Evolutionary conservation across 768 basidiomycete genomes (phyloP).

Genomic region (Pleurotus tuber-regium): DNA sequence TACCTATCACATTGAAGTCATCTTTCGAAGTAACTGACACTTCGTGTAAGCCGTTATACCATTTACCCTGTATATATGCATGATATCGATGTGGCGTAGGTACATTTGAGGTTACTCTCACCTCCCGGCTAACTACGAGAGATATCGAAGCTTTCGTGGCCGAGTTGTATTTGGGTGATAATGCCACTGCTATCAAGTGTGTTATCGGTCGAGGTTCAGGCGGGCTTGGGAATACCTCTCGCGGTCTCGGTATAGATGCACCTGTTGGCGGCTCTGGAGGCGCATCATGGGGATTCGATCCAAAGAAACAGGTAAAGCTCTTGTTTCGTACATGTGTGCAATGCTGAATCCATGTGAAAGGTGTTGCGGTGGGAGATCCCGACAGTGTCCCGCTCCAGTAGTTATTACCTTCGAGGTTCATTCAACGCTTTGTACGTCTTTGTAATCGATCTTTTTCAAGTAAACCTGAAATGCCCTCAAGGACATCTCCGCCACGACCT

Average conservation of each 20-base stretch:
- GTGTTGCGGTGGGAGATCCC: conserved; percentile 79
- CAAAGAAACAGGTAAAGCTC: conserved; percentile 50
- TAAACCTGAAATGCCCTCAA: conserved; percentile 13
- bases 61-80: neutral
- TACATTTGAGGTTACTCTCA: conserved; percentile 59
- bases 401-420: conserved; percentile 74
- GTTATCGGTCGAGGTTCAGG: conserved; percentile 57
- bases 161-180: conserved; percentile 74
- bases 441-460: too few species aligned
- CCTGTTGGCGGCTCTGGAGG: conserved; percentile 29
- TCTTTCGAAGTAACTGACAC: conserved; percentile 41
- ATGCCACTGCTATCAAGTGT: conserved; percentile 72
- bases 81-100: conserved; percentile 32
- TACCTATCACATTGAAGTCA: conserved; percentile 51
- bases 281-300: conserved; percentile 82
- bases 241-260: conserved; percentile 29
- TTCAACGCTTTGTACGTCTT: conserved; percentile 60
- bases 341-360: conserved; percentile 31
- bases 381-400: conserved; percentile 61
- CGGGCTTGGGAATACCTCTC: conserved; percentile 34
- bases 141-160: conserved; percentile 70
- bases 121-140: conserved; percentile 59
- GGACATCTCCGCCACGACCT: conserved; percentile 50
- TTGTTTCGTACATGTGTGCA: conserved; percentile 2
- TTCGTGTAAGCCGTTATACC: conserved; percentile 30